Conservation (phyloP, 179 eudicot species). For the Amaranthus tricolor region DNA sequence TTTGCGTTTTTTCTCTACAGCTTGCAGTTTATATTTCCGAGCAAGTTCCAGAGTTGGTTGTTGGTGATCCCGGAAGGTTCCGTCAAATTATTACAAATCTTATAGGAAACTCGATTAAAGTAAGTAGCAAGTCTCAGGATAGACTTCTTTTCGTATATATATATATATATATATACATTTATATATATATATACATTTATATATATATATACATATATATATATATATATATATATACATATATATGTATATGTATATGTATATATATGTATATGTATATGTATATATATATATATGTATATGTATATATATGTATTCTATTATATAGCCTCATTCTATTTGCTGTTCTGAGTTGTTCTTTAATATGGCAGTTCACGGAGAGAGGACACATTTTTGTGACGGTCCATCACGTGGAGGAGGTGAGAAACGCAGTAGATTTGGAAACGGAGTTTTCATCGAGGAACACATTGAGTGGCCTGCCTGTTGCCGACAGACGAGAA, state of each 20-base stretch:
- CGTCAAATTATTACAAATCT: constrained; percentile 85
- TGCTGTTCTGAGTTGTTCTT: constrained; percentile 5
- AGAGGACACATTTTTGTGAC: constrained; percentile 79
- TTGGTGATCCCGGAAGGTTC: constrained; percentile 85
- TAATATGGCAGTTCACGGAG: constrained; percentile 66
- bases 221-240: no score
- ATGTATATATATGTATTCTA: no score
- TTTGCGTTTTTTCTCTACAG: constrained; percentile 33
- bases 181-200: no score
- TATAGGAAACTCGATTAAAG: constrained; percentile 83
- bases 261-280: no score
- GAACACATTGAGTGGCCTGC: constrained; percentile 68
- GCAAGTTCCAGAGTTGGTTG: constrained; percentile 54
- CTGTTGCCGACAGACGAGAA: constrained; percentile 62
- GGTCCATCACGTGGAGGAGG: constrained; percentile 70
- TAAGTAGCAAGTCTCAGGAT: constrained; percentile 32
- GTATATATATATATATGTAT: no score
- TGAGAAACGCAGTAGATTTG: constrained; percentile 46
- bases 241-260: no score
- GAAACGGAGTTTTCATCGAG: constrained; percentile 44
- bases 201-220: no score
- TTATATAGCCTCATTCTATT: no score
- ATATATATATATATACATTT: no score
- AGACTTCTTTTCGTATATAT: background rate
- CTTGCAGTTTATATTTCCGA: constrained; percentile 68